These are phyloP conservation scores for Ilyonectria sp. DNA, from an alignment of 2,329 filamentous ascomycete genomes.

Conservation along the genomic window DNA sequence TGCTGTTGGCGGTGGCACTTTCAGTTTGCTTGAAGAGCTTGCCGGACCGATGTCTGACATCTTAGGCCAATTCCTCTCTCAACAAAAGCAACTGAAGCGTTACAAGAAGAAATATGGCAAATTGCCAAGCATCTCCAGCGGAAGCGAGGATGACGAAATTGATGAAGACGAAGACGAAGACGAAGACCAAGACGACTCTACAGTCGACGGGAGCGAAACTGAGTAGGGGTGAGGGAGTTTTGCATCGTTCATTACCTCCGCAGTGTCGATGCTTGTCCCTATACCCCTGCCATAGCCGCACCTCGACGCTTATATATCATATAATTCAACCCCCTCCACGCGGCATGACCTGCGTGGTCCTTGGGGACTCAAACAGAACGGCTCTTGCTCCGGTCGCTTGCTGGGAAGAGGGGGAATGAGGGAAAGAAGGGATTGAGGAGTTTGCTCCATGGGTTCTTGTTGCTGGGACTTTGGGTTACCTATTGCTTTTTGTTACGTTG, in stretches of 20 bases:
- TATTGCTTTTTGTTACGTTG: neutral
- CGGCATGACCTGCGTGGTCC: constrained; percentile 35
- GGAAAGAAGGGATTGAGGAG: constrained; percentile 22
- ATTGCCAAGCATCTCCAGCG: constrained; percentile 50
- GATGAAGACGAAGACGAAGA: constrained; percentile 43
- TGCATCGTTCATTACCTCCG: neutral
- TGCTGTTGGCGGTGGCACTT: constrained; percentile 75
- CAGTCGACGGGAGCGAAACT: constrained; percentile 48
- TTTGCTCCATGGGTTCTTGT: constrained; percentile 21
- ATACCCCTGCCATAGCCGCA: neutral
- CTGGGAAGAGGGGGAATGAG: constrained; percentile 11
- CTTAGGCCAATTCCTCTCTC: constrained; percentile 71
- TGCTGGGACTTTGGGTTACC: constrained; percentile 13
- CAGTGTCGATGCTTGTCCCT: neutral
- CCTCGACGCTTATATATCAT: constrained; percentile 38
- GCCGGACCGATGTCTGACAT: constrained; percentile 84
- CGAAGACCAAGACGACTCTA: constrained; percentile 41
- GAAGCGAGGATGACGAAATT: constrained; percentile 38
- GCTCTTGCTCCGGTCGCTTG: constrained; percentile 25
- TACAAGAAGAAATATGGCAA: constrained; percentile 71
- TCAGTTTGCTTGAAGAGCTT: constrained; percentile 78
- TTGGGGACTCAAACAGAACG: constrained; percentile 31
- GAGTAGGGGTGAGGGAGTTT: constrained; percentile 42
- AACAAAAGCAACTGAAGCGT: constrained; percentile 74
- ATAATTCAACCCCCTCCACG: constrained; percentile 34